Base-by-base conservation (phyloP, 768 basidiomycete species). In the Sistotremastrum suecicum region DNA sequence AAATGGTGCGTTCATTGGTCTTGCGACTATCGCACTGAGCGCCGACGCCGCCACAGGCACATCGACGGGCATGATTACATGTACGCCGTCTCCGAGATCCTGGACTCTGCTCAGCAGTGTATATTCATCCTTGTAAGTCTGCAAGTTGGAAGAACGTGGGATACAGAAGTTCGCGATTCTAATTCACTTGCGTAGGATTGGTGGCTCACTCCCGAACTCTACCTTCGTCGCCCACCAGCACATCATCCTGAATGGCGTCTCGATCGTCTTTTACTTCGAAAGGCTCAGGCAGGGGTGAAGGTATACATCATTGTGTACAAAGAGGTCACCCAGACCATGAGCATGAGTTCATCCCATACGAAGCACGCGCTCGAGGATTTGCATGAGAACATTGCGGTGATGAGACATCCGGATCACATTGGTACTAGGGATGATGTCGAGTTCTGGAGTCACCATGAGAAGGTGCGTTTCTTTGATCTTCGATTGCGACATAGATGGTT, bases 1-100 rank as follows among this genome's bases (percentile, higher is more conserved):
- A 97, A 95, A 64, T 97, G 87, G 85, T 83, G 47, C 29, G 66
- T 62, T 2, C 28, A 33, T 34, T 31, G 9, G 11, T 35, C 9
- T 2, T 9, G 11, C 32, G 12, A 52, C n/a, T 37, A 41, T 42
- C 39, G 41, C 6, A 34, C 9, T 45, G 5, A 36, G 45, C 33
- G 34, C 37, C 38, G 32, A 36, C 36, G 5, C 4, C 37, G 36
- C 20, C 41, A 8, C 43, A 77, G 82, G 80, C 89, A 91, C 58
- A 73, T 94, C 41, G 92, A 94, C 54, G 94, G 94, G 0, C 88
- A 95, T 47, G 92, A 98, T 64, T 98, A 94, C 60, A 85, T 97
- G 74, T 97, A 83, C 75, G 92, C 94, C 0, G 59, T 95, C 34
- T 88, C 87, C 1, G 89, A 94, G 63, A 69, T 92, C 63, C 69